Evolutionary conservation across 2,329 filamentous ascomycete species (phyloP).

Genomic region (Trichothecium roseum): DNA sequence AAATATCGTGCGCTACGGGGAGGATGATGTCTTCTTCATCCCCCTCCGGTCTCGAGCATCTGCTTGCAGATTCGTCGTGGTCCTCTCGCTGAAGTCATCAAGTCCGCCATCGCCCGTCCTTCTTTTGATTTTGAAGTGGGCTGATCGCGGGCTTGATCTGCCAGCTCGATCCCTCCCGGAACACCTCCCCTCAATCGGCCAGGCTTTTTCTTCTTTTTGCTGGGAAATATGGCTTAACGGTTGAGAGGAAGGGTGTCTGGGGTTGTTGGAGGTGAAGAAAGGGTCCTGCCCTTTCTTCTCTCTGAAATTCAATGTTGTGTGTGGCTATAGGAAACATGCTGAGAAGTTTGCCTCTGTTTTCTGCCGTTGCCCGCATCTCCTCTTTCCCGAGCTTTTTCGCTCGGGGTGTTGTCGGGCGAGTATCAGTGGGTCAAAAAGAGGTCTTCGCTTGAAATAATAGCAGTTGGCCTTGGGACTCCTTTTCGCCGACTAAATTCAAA

Average conservation of each 20-base stretch:
- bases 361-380: conserved; percentile 16
- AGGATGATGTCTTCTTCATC: too few species aligned
- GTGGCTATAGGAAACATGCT: conserved; percentile 2
- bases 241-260: conserved; percentile 49
- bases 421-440: neutral
- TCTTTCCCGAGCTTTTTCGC: conserved; percentile 28
- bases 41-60: conserved; percentile 37
- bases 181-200: conserved; percentile 44
- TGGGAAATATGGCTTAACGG: conserved; percentile 34
- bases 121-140: too few species aligned
- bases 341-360: conserved; percentile 6
- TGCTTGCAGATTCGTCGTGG: conserved; percentile 63
- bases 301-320: conserved; percentile 63
- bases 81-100: conserved; percentile 68
- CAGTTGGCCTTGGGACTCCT: neutral
- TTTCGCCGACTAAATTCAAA: conserved; percentile 73
- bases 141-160: conserved; percentile 20
- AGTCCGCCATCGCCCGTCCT: too few species aligned
- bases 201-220: too few species aligned
- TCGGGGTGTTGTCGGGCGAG: conserved; percentile 74
- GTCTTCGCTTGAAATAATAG: conserved; percentile 2
- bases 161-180: conserved; percentile 72
- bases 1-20: conserved; percentile 22
- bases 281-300: conserved; percentile 42
- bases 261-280: conserved; percentile 74